phyloP scores from a whole-genome alignment of 2,329 filamentous ascomycete genomes.

The Cercospora sp. region DNA sequence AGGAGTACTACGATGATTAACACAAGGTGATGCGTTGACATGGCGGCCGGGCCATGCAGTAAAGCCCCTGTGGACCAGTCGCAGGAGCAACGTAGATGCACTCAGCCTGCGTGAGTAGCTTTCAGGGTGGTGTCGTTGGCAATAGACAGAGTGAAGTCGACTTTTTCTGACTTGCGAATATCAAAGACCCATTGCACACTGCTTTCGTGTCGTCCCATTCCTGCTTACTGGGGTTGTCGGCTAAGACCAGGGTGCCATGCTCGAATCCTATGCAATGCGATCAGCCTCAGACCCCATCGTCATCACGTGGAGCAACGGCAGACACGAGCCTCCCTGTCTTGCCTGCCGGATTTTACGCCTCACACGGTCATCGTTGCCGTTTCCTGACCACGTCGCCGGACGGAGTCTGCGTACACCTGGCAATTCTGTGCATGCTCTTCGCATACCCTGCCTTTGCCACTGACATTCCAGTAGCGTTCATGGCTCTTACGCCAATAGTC shows the following conservation, averaged over 20 bases:
- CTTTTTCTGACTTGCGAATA: not conserved
- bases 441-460: slow-evolving; percentile 4
- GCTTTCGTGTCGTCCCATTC: not conserved
- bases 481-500: not conserved
- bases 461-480: slow-evolving; percentile 9
- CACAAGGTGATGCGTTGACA: not conserved
- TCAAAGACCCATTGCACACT: not conserved
- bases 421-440: not conserved
- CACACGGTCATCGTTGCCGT: slow-evolving; percentile 3
- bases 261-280: not conserved
- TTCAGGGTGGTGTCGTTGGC: not conserved
- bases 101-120: not conserved
- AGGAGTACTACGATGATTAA: slow-evolving; percentile 29
- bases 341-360: slow-evolving; percentile 6
- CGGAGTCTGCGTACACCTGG: not conserved
- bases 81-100: not conserved
- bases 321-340: not conserved
- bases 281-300: not conserved
- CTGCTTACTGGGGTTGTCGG: not conserved
- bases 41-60: not conserved
- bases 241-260: not conserved
- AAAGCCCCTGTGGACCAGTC: not conserved
- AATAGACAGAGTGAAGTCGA: not conserved
- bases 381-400: not conserved
- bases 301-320: not conserved